Base-by-base conservation (phyloP, 306 rosid species). In the Lathyrus oleraceus region DNA sequence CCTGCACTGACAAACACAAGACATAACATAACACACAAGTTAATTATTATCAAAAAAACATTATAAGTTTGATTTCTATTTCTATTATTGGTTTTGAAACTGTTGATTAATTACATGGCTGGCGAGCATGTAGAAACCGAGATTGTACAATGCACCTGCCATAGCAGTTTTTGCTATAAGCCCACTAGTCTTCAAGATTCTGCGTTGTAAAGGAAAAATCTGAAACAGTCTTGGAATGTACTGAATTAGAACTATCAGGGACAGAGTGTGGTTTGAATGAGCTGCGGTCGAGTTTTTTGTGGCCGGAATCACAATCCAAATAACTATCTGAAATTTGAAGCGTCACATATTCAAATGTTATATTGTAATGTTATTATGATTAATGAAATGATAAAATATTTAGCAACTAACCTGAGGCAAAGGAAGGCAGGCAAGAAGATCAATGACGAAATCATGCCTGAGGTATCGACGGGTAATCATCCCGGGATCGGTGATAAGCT, bases 101-200 rank as follows among this genome's bases (percentile, higher is more conserved):
- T 36, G 13, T 19, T 62, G 14, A 62, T 19, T 63, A 20, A 53
- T 79, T 84, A 88, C 97, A 78, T 90, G 98, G 54, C 90, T 91
- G 39, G 91, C 91, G 19, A 94, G 78, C 63, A 82, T 71, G 75
- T 87, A 90, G 61, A 82, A 84, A 14, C 88, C 82, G 71, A 94
- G 97, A 85, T 94, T 94, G 84, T 88, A 90, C 5, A 75, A 77
- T 16, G 98, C 91, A 14, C 97, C 97, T 10, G 88, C 91, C 81
- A 92, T 76, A 49, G 96, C 92, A 36, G 87, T 90, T 83, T 85
- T 85, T 67, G 92, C 82, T 66, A 94, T 85, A 3, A 87, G 86
- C 14, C 98, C 98, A 0, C 96, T 85, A 20, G 86, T 81, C 75
- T 88, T 94, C 25, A 85, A 69, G 61, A 94, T 94, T 74, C 79